phyloP scores from a whole-genome alignment of 169 alveolate genomes.

The Ichthyophthirius multifiliis region DNA sequence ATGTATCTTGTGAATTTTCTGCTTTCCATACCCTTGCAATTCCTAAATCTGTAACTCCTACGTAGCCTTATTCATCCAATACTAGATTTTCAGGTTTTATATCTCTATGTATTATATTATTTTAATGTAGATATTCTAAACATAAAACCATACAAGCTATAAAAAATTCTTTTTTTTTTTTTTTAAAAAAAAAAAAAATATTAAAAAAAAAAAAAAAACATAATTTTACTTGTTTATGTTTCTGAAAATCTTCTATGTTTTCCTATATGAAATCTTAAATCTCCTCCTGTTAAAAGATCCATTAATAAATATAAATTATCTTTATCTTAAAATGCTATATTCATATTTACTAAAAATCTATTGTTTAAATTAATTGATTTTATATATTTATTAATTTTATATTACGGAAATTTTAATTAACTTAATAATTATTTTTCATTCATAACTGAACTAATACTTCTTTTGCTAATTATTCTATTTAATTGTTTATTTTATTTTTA shows the following conservation, averaged over 20 bases:
- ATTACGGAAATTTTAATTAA: slow-evolving; percentile 67
- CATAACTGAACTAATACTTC: slow-evolving; percentile 71
- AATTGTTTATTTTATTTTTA: too few species aligned
- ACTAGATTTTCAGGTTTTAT: slow-evolving; percentile 84
- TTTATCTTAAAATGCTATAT: slow-evolving; percentile 81
- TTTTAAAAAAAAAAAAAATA: too few species aligned
- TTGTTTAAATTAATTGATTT: neutral
- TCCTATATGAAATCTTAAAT: slow-evolving; percentile 78
- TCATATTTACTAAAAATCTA: slow-evolving; percentile 81
- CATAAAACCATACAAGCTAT: slow-evolving; percentile 65
- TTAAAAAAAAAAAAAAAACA: neutral
- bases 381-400: neutral
- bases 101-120: slow-evolving; percentile 75
- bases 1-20: slow-evolving; percentile 64
- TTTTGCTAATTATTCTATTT: slow-evolving; percentile 61
- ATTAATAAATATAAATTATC: slow-evolving; percentile 81
- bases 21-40: slow-evolving; percentile 67
- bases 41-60: slow-evolving; percentile 72
- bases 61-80: slow-evolving; percentile 67
- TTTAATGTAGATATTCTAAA: slow-evolving; percentile 67
- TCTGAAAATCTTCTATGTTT: slow-evolving; percentile 72
- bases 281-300: slow-evolving; percentile 85
- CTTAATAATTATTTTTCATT: slow-evolving; percentile 69
- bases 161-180: slow-evolving; percentile 53
- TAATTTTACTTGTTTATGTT: slow-evolving; percentile 61